Evolutionary conservation across 371 early-diverging fungal genomes (phyloP), one percentile per base, ranked within the genome.

Genomic region (Mortierella sp.): DNA sequence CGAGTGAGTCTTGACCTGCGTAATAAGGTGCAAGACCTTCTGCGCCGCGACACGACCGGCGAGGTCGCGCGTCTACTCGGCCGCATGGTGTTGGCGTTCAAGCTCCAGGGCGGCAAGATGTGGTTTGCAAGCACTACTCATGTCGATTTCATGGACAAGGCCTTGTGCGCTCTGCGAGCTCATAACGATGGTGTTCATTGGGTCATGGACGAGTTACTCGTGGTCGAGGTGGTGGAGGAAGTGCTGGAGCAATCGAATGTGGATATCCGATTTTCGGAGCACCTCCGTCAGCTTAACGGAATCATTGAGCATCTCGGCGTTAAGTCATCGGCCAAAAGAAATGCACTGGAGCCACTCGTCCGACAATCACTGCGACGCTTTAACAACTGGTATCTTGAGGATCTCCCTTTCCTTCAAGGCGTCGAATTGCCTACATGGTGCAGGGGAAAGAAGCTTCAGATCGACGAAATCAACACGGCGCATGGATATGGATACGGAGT

Each of bases 381-480:
- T 51, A 56, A 71, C 56, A 58, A 54, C n/a, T 56, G 51, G 32
- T 5, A 41, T 41, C 51, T 80, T 75, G 75, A 1, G 24, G 81
- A 80, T 75, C 81, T 80, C 49, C 81, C 81, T 75, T 80, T 80
- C 68, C 76, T 80, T 35, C 18, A 75, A 65, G 63, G 72, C 68
- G 32, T 76, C 43, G 70, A 46, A n/a, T 55, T 80, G 27, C 81
- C 81, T 41, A 16, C 29, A 63, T 80, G 76, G 81, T 80, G 76
- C 54, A 71, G 6, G 32, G 76, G 38, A 35, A 29, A 32, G 24
- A 75, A 76, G 65, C 76, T 80, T 65, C 75, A 71, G 43, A 55
- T 51, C 51, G 51, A 51, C 51, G 51, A 51, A 51, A 51, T 51
- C 21, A 51, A 51, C 18, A 51, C 21, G 14, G 51, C 51, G 12